A percentile compares a stretch with the other conserved stretches of the same genome.
phyloP scores from a whole-genome alignment of 192 early-diverging fungal species.

The Backusella luteola region DNA sequence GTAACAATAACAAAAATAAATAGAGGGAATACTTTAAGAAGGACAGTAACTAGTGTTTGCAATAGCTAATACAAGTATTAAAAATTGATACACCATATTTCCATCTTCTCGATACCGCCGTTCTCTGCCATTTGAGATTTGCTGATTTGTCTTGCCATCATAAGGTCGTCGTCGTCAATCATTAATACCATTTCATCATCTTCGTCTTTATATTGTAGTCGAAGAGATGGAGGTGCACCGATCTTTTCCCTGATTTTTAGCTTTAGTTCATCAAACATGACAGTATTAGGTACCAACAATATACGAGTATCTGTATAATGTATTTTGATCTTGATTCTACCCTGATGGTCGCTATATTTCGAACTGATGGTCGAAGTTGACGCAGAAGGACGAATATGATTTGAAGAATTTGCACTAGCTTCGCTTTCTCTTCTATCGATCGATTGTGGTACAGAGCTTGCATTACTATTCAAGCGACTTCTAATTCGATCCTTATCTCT shows the following conservation, averaged over 20 bases:
- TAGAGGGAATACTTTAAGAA: neutral
- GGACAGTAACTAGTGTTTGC: neutral
- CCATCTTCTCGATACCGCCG: slow-evolving; percentile 53
- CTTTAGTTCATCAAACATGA: slow-evolving; percentile 51
- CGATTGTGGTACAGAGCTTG: neutral
- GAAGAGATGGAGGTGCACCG: slow-evolving; percentile 39
- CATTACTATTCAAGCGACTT: slow-evolving; percentile 16
- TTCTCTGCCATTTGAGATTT: slow-evolving; percentile 41
- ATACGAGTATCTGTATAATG: slow-evolving; percentile 67
- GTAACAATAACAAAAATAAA: neutral
- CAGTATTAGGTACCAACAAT: slow-evolving; percentile 50
- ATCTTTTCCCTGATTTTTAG: slow-evolving; percentile 62
- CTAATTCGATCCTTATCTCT: slow-evolving; percentile 16
- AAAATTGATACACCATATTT: slow-evolving; percentile 49
- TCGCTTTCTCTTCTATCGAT: slow-evolving; percentile 10
- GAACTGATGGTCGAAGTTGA: slow-evolving; percentile 9
- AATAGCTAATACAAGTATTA: neutral
- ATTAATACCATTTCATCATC: slow-evolving; percentile 81
- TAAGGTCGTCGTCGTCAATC: slow-evolving; percentile 88
- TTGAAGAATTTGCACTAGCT: neutral
- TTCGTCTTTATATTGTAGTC: slow-evolving; percentile 84
- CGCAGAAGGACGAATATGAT: neutral
- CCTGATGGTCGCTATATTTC: neutral
- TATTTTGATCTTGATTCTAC: slow-evolving; percentile 59
- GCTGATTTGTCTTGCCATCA: slow-evolving; percentile 62